Evolutionary conservation across 1,139 yeast species (phyloP).

Genomic region (Zhuliangozyma blackwelliae): DNA sequence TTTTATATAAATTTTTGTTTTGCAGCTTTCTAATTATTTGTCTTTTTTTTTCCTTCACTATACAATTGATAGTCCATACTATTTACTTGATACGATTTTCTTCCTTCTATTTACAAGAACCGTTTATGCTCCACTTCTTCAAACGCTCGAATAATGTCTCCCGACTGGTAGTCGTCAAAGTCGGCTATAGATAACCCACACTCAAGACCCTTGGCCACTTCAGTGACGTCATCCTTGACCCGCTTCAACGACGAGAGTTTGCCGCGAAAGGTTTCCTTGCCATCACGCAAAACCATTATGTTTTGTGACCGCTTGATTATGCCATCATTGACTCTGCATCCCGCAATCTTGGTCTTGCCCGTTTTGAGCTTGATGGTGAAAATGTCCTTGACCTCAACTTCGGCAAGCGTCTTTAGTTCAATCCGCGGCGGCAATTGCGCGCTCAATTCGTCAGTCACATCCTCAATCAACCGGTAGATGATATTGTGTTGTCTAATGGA

Average conservation of each 20-base stretch:
- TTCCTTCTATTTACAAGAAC: conserved; percentile 42
- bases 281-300: conserved; percentile 61
- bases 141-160: conserved; percentile 71
- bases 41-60: too few species aligned
- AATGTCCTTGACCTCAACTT: conserved; percentile 65
- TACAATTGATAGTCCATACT: too few species aligned
- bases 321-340: conserved; percentile 81
- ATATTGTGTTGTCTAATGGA: conserved; percentile 65
- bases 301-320: conserved; percentile 52
- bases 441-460: conserved; percentile 65
- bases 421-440: conserved; percentile 60
- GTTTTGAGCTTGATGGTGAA: conserved; percentile 61
- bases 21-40: too few species aligned
- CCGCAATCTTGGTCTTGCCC: conserved; percentile 66
- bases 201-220: conserved; percentile 80
- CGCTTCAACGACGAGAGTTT: conserved; percentile 71
- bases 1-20: too few species aligned
- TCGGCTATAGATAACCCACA: conserved; percentile 78
- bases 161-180: conserved; percentile 70
- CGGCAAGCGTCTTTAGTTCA: conserved; percentile 66
- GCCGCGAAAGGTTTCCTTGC: conserved; percentile 60
- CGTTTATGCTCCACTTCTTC: conserved; percentile 70
- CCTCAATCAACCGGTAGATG: conserved; percentile 84
- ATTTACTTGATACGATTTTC: too few species aligned
- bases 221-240: conserved; percentile 73